phyloP scores from a whole-genome alignment of 768 basidiomycete species.

The Phanerochaete carnosa region DNA sequence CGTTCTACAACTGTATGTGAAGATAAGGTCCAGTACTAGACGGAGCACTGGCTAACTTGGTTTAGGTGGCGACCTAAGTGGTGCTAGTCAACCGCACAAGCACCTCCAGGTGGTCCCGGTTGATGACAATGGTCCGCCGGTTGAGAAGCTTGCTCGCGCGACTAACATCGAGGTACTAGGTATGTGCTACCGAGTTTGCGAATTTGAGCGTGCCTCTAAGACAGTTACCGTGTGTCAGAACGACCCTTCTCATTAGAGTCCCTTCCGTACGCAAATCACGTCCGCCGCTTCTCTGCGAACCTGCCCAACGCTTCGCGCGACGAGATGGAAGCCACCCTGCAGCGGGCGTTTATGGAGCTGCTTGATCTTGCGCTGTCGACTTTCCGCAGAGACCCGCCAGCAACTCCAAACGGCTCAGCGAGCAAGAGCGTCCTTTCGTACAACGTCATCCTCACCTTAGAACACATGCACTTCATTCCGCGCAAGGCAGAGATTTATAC shows the following conservation, averaged over 20 bases:
- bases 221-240: constrained; percentile 35
- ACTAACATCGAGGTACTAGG: constrained; percentile 58
- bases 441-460: constrained; percentile 77
- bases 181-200: constrained; percentile 20
- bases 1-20: constrained; percentile 85
- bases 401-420: background rate
- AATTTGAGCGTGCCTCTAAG: background rate
- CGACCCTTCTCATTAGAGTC: constrained; percentile 65
- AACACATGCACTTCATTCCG: constrained; percentile 86
- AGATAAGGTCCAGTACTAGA: background rate
- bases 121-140: constrained; percentile 64
- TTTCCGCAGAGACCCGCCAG: constrained; percentile 58
- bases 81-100: constrained; percentile 89
- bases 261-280: constrained; percentile 81
- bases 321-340: constrained; percentile 49
- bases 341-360: constrained; percentile 64
- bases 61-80: constrained; percentile 71
- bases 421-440: constrained; percentile 44
- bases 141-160: constrained; percentile 65
- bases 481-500: constrained; percentile 60
- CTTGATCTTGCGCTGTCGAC: constrained; percentile 77
- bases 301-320: constrained; percentile 33
- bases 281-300: constrained; percentile 56
- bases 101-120: constrained; percentile 85
- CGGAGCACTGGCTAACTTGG: background rate